A percentile compares a stretch with the other conserved stretches of the same genome.
These are phyloP conservation scores for Volutella citrinella DNA, from an alignment of 2,329 filamentous ascomycete species.

Conservation along the genomic window DNA sequence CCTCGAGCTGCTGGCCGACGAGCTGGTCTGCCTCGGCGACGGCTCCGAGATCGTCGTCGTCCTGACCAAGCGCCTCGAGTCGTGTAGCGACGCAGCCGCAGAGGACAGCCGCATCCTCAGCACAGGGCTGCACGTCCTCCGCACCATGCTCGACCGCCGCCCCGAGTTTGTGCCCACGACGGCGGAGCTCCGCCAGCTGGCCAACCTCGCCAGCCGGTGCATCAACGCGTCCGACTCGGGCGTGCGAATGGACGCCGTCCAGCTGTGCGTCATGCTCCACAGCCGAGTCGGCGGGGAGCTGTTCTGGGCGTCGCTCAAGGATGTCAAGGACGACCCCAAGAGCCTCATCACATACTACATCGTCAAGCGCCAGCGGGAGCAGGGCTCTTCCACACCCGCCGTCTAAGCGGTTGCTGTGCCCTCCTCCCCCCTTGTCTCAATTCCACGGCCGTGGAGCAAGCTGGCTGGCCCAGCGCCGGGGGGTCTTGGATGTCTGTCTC, in stretches of 20 bases:
- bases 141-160: conserved; percentile 53
- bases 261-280: conserved; percentile 73
- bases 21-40: conserved; percentile 65
- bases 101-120: conserved; percentile 52
- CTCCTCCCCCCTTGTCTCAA: too few species aligned
- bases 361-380: conserved; percentile 64
- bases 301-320: conserved; percentile 68
- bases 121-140: conserved; percentile 64
- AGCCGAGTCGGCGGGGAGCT: conserved; percentile 53
- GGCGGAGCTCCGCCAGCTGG: conserved; percentile 49
- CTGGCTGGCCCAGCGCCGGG: too few species aligned
- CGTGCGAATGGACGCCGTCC: conserved; percentile 72
- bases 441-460: too few species aligned
- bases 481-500: too few species aligned
- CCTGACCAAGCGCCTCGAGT: conserved; percentile 47
- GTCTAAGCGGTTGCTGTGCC: too few species aligned
- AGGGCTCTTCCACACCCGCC: conserved; percentile 15
- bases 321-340: conserved; percentile 68
- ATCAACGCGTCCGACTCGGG: conserved; percentile 60
- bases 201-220: conserved; percentile 51
- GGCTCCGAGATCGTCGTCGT: conserved; percentile 57
- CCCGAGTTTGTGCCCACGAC: conserved; percentile 48
- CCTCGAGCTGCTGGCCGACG: conserved; percentile 69
- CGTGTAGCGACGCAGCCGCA: conserved; percentile 36
- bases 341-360: conserved; percentile 80